These are phyloP conservation scores for Poronia punctata DNA, from an alignment of 495 filamentous ascomycete genomes.

Conservation along the genomic window DNA sequence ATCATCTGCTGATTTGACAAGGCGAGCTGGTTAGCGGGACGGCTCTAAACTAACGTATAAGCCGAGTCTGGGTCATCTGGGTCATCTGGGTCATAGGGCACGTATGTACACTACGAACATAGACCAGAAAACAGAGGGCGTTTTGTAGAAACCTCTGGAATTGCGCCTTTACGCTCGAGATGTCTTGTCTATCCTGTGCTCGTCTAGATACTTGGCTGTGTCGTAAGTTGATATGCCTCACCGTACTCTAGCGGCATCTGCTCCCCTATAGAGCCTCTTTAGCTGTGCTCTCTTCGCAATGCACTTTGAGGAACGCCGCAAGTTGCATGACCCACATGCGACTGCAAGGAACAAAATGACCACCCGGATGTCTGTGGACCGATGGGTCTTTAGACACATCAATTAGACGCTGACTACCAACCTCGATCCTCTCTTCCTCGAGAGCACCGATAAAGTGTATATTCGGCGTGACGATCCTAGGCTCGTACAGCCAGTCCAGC, in stretches of 20 bases:
- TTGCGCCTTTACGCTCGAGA: slow-evolving; percentile 12
- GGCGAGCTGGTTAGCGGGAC: slow-evolving; percentile 11
- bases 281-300: slow-evolving; percentile 41
- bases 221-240: background rate
- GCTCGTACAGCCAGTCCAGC: slow-evolving; percentile 69
- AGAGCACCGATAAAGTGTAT: slow-evolving; percentile 77
- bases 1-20: slow-evolving; percentile 5
- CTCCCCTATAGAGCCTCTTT: slow-evolving; percentile 55
- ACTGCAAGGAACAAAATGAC: slow-evolving; percentile 81
- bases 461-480: slow-evolving; percentile 66
- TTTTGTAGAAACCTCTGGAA: slow-evolving; percentile 12
- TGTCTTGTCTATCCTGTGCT: slow-evolving; percentile 7
- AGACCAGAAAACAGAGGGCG: slow-evolving; percentile 15
- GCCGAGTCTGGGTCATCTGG: slow-evolving; percentile 18
- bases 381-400: slow-evolving; percentile 56
- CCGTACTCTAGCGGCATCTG: slow-evolving; percentile 17
- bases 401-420: slow-evolving; percentile 58
- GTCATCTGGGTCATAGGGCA: no score
- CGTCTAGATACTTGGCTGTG: slow-evolving; percentile 2
- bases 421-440: slow-evolving; percentile 73
- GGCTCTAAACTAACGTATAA: slow-evolving; percentile 12
- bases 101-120: slow-evolving; percentile 24
- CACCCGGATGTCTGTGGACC: slow-evolving; percentile 81
- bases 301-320: slow-evolving; percentile 65
- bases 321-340: slow-evolving; percentile 72